A percentile compares a stretch with the other conserved stretches of the same genome.
phyloP scores from a whole-genome alignment of 495 filamentous ascomycete species.

The Letharia lupina region DNA sequence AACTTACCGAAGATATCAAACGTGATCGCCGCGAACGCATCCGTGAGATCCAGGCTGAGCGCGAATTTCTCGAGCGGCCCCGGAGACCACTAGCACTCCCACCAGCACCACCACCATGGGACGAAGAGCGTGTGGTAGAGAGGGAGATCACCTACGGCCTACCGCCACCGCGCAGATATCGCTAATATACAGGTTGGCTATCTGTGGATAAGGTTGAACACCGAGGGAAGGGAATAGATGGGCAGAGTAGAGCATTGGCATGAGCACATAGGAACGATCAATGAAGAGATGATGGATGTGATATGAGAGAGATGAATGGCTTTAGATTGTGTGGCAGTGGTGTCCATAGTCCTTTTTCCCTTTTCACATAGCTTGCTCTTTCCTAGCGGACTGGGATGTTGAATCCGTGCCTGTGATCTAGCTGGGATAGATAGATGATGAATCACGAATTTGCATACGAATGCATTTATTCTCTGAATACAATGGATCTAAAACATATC shows the following conservation, averaged over 20 bases:
- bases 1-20: constrained; percentile 75
- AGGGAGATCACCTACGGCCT: constrained; percentile 44
- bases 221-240: background rate
- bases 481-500: background rate
- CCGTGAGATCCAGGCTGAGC: constrained; percentile 74
- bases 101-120: constrained; percentile 29
- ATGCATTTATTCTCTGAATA: background rate
- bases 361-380: background rate
- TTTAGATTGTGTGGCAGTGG: constrained; percentile 8
- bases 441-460: constrained; percentile 8
- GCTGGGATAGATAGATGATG: constrained; percentile 4
- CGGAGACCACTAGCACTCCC: constrained; percentile 21
- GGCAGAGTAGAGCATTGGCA: background rate
- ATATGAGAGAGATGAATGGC: background rate
- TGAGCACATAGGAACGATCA: constrained; percentile 9
- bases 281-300: constrained; percentile 4
- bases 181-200: constrained; percentile 5
- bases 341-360: background rate
- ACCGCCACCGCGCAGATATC: constrained; percentile 18
- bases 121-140: constrained; percentile 52
- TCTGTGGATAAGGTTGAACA: background rate
- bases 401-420: constrained; percentile 8
- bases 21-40: constrained; percentile 64
- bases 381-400: background rate
- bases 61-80: constrained; percentile 41